These are phyloP conservation scores for Albophoma yamanashiensis DNA, from an alignment of 2,329 filamentous ascomycete genomes.

Conservation along the genomic window DNA sequence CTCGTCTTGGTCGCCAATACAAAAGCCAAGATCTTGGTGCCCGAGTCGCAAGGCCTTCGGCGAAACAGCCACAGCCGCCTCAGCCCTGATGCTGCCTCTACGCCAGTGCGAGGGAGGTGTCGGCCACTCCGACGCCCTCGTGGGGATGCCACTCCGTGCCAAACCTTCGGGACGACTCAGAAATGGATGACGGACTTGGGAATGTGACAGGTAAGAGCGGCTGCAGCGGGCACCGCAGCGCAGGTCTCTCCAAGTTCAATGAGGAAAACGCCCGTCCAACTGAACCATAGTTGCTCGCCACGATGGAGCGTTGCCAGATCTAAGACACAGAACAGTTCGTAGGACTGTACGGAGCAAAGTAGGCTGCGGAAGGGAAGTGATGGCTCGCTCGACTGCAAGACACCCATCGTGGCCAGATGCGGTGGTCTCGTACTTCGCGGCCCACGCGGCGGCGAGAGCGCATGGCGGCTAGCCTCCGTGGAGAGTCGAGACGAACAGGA, in stretches of 20 bases:
- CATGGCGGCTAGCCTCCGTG: conserved; percentile 62
- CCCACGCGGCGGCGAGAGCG: background rate
- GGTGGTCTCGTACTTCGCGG: background rate
- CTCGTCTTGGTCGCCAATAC: background rate
- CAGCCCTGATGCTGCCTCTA: background rate
- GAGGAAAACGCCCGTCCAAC: background rate
- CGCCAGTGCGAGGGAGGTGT: background rate
- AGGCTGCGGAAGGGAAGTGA: background rate
- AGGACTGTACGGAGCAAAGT: no score
- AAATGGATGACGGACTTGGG: background rate
- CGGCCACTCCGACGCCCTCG: background rate
- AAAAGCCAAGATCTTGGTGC: background rate
- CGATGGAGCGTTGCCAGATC: background rate
- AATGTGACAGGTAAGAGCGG: background rate
- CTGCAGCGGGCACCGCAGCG: background rate
- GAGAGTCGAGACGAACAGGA: conserved; percentile 92
- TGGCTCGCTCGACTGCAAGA: background rate
- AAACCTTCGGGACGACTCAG: background rate
- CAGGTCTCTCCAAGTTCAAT: no score
- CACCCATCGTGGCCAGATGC: background rate
- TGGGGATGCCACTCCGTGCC: background rate
- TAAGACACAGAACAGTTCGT: background rate
- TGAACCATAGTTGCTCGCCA: background rate
- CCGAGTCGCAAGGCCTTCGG: background rate
- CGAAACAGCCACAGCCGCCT: background rate